These are phyloP conservation scores for Exophiala sp. DNA, from an alignment of 2,329 filamentous ascomycete species.

Conservation along the genomic window DNA sequence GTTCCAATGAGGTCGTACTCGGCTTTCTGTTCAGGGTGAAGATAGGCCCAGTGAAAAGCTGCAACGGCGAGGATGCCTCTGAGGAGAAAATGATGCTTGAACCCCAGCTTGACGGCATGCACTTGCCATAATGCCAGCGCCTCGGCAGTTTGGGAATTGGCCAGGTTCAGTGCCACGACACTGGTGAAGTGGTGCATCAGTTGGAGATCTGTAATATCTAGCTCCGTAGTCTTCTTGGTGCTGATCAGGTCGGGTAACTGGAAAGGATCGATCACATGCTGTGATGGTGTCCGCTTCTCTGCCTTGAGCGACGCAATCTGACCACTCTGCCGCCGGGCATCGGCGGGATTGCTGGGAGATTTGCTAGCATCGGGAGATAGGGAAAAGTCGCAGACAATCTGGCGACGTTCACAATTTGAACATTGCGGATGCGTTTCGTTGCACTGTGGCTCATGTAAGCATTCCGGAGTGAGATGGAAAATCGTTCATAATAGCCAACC, in stretches of 20 bases:
- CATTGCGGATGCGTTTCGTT: conserved; percentile 38
- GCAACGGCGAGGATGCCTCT: conserved; percentile 44
- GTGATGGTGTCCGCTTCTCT: conserved; percentile 10
- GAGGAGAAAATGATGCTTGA: conserved; percentile 44
- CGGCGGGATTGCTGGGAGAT: conserved; percentile 15
- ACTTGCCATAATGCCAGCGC: conserved; percentile 36
- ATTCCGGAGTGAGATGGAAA: neutral
- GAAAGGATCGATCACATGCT: conserved; percentile 20
- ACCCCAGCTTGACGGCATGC: conserved; percentile 37
- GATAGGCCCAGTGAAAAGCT: conserved; percentile 42
- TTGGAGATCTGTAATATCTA: conserved; percentile 36
- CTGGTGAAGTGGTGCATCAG: conserved; percentile 40
- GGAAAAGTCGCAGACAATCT: conserved; percentile 36
- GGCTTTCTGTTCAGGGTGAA: conserved; percentile 35
- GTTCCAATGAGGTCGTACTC: conserved; percentile 37
- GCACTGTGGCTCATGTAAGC: conserved; percentile 31
- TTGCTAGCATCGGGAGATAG: conserved; percentile 18
- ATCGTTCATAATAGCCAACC: conserved; percentile 27
- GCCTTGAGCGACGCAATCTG: conserved; percentile 8
- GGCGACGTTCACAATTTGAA: conserved; percentile 37
- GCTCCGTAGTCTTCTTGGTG: conserved; percentile 26
- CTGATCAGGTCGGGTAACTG: conserved; percentile 26
- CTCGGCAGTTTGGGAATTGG: conserved; percentile 31
- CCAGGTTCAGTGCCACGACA: conserved; percentile 35
- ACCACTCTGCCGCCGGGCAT: conserved; percentile 7